Conservation (phyloP, 2,329 filamentous ascomycete genomes). For the Penicillium sp. region DNA sequence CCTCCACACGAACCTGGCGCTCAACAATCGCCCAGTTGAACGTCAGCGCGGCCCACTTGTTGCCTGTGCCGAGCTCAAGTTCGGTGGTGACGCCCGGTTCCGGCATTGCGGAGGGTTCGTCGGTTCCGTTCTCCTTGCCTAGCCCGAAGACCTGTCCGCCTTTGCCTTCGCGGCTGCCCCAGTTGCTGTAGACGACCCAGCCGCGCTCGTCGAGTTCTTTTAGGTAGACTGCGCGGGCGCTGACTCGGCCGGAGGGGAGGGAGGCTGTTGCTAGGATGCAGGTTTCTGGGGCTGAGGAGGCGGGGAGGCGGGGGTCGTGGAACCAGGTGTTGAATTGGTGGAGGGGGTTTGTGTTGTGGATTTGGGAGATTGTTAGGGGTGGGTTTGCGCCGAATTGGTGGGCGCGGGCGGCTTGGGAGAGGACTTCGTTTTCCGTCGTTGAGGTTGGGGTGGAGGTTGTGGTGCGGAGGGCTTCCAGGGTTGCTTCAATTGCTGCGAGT, state of each 20-base stretch:
- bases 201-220: conserved; percentile 83
- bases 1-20: conserved; percentile 88
- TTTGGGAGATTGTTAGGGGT: conserved; percentile 40
- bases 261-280: conserved; percentile 80
- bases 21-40: conserved; percentile 89
- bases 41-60: conserved; percentile 74
- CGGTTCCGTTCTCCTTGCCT: conserved; percentile 20
- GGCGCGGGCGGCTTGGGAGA: conserved; percentile 40
- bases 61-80: conserved; percentile 41
- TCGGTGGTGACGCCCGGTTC: conserved; percentile 46
- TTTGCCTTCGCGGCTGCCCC: conserved; percentile 62
- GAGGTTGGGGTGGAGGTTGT: conserved; percentile 38
- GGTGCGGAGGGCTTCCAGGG: conserved; percentile 28
- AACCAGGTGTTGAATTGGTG: conserved; percentile 91
- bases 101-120: conserved; percentile 55
- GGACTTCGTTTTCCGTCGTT: conserved; percentile 31
- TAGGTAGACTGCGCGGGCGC: conserved; percentile 82
- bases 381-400: conserved; percentile 45
- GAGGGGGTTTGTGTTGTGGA: conserved; percentile 57
- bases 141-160: conserved; percentile 38
- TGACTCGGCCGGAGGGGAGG: conserved; percentile 79
- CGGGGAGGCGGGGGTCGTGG: conserved; percentile 59
- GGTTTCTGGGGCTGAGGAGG: conserved; percentile 76
- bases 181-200: conserved; percentile 93
- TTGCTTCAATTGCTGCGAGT: conserved; percentile 7